These are phyloP conservation scores for Mrakiaceae sp. DNA, from an alignment of 1,284 basidiomycete species.

Conservation along the genomic window DNA sequence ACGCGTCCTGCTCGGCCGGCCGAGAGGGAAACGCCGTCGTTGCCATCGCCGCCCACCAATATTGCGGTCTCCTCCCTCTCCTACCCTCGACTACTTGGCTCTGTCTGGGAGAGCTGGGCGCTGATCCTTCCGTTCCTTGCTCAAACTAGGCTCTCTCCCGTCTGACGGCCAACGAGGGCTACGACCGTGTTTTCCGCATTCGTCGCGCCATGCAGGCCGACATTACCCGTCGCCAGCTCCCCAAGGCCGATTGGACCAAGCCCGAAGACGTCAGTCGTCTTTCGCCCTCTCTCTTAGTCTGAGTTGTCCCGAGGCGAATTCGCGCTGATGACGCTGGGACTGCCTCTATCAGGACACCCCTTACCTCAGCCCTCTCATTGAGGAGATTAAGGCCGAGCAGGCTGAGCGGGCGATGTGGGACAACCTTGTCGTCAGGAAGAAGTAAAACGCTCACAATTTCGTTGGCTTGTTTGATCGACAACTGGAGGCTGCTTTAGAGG, in stretches of 20 bases:
- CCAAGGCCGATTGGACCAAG: slow-evolving; percentile 75
- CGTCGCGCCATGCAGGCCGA: slow-evolving; percentile 72
- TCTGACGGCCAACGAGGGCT: slow-evolving; percentile 64
- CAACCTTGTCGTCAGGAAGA: slow-evolving; percentile 40
- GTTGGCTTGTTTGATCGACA: no score
- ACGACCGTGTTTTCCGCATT: slow-evolving; percentile 86
- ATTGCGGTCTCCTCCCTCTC: background rate
- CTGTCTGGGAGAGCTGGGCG: no score
- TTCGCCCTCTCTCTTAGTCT: slow-evolving; percentile 2
- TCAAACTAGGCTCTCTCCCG: slow-evolving; percentile 63
- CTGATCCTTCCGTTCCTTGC: no score
- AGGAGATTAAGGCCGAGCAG: slow-evolving; percentile 64
- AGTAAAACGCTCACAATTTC: background rate
- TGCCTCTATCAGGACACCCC: slow-evolving; percentile 60
- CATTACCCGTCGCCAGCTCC: slow-evolving; percentile 67
- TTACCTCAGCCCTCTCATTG: slow-evolving; percentile 75
- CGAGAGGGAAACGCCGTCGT: background rate
- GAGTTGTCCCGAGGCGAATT: background rate
- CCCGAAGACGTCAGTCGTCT: slow-evolving; percentile 56
- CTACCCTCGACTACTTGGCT: background rate
- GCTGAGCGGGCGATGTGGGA: slow-evolving; percentile 78
- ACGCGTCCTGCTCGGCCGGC: background rate
- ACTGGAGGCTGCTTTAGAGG: no score
- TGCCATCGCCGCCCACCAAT: background rate
- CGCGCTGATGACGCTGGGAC: background rate